These are phyloP conservation scores for Russula foetens DNA, from an alignment of 768 basidiomycete genomes.

Conservation along the genomic window DNA sequence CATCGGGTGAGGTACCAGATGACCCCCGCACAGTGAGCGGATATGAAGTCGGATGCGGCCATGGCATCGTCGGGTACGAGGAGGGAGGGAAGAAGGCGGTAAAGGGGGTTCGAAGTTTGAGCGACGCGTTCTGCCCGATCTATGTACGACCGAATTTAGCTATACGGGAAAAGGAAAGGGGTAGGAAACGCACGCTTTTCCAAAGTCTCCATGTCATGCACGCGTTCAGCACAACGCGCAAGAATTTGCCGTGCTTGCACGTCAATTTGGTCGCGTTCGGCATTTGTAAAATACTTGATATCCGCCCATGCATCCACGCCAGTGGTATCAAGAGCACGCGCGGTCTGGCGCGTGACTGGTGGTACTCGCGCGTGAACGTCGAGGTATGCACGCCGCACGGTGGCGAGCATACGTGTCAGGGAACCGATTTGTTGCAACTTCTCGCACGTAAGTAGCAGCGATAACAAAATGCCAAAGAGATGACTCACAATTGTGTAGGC, in stretches of 20 bases:
- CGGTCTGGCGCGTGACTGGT: slow-evolving; percentile 44
- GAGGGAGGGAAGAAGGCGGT: slow-evolving; percentile 64
- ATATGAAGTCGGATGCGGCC: slow-evolving; percentile 59
- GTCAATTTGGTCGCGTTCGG: slow-evolving; percentile 95
- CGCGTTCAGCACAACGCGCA: slow-evolving; percentile 75
- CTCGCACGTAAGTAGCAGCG: background rate
- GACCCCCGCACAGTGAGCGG: slow-evolving; percentile 90
- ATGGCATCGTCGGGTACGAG: slow-evolving; percentile 46
- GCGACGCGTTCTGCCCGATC: slow-evolving; percentile 62
- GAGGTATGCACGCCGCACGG: slow-evolving; percentile 82
- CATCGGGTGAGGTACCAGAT: slow-evolving; percentile 85
- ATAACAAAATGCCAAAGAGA: slow-evolving; percentile 18
- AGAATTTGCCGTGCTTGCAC: slow-evolving; percentile 83
- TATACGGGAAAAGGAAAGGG: slow-evolving; percentile 1
- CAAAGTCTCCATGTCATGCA: slow-evolving; percentile 78
- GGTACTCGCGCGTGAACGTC: slow-evolving; percentile 56
- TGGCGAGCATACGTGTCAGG: slow-evolving; percentile 60
- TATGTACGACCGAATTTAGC: slow-evolving; percentile 28
- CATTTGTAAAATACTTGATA: slow-evolving; percentile 69
- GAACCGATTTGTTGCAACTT: slow-evolving; percentile 70
- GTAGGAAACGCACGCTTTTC: slow-evolving; percentile 68
- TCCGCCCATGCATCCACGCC: slow-evolving; percentile 47
- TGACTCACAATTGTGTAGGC: slow-evolving; percentile 59
- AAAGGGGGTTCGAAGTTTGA: slow-evolving; percentile 53
- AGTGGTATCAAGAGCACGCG: slow-evolving; percentile 47